phyloP scores from a whole-genome alignment of 2,329 filamentous ascomycete species.

The Diaporthe sp. region DNA sequence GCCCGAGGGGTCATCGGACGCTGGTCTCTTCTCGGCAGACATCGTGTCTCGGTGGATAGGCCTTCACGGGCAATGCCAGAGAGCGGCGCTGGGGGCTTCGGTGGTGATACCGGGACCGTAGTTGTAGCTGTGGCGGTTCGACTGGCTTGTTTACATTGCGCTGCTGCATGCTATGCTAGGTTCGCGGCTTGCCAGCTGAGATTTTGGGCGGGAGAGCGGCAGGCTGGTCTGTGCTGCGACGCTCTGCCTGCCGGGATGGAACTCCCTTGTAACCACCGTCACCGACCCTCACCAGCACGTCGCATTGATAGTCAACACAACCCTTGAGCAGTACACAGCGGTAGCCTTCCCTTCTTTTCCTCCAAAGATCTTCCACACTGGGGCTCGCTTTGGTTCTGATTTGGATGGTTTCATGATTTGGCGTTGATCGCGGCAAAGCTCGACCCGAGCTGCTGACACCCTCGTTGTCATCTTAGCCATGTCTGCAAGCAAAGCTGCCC shows the following conservation, averaged over 20 bases:
- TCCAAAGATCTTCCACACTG: background rate
- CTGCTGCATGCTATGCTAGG: background rate
- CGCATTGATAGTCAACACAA: constrained; percentile 16
- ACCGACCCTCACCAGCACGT: constrained; percentile 20
- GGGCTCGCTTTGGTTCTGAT: background rate
- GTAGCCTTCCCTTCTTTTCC: background rate
- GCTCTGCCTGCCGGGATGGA: constrained; percentile 33
- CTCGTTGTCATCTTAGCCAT: constrained; percentile 52
- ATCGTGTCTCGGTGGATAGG: constrained; percentile 61
- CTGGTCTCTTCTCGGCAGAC: constrained; percentile 92
- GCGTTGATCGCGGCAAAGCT: constrained; percentile 39
- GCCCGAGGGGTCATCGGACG: constrained; percentile 83
- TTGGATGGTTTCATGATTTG: constrained; percentile 39
- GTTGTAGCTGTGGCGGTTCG: background rate
- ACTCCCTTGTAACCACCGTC: constrained; percentile 4
- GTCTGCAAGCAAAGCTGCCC: constrained; percentile 72
- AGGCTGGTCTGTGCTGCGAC: constrained; percentile 32
- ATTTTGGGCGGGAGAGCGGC: constrained; percentile 27
- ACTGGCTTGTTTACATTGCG: constrained; percentile 21
- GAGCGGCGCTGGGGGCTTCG: background rate
- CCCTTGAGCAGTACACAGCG: background rate
- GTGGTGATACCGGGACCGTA: background rate
- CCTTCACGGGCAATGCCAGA: constrained; percentile 13
- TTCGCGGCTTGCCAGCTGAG: constrained; percentile 4
- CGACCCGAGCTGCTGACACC: constrained; percentile 37